phyloP scores from a whole-genome alignment of 805 yeast species.

The Ogataea neopini region DNA sequence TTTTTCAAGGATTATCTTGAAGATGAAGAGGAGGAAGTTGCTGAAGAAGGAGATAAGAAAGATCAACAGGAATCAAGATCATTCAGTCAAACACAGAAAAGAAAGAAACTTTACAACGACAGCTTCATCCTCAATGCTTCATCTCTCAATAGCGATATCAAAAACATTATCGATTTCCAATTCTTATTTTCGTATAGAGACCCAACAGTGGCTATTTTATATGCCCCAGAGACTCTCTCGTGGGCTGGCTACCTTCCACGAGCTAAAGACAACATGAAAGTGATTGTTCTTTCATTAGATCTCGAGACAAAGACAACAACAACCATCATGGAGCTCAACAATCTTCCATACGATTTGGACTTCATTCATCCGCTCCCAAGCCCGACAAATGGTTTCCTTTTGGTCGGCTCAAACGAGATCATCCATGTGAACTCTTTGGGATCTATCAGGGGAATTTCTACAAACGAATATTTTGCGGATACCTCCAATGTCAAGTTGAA shows the following conservation, averaged over 20 bases:
- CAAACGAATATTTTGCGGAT: slow-evolving; percentile 52
- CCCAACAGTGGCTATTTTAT: slow-evolving; percentile 58
- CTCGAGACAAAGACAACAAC: slow-evolving; percentile 57
- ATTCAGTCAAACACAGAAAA: slow-evolving; percentile 6
- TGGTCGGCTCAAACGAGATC: slow-evolving; percentile 74
- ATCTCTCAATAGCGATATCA: slow-evolving; percentile 55
- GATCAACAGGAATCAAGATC: slow-evolving; percentile 11
- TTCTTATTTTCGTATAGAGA: slow-evolving; percentile 75
- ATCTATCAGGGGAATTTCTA: slow-evolving; percentile 58
- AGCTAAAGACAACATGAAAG: slow-evolving; percentile 60
- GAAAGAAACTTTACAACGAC: slow-evolving; percentile 41
- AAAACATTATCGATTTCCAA: slow-evolving; percentile 66
- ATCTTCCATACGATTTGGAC: slow-evolving; percentile 75
- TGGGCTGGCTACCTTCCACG: slow-evolving; percentile 78
- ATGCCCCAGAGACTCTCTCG: slow-evolving; percentile 41
- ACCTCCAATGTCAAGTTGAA: slow-evolving; percentile 41
- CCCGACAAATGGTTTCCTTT: slow-evolving; percentile 69
- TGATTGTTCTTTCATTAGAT: slow-evolving; percentile 70
- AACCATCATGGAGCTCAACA: slow-evolving; percentile 61
- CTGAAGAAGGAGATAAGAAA: slow-evolving; percentile 29
- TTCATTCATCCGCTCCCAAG: slow-evolving; percentile 60
- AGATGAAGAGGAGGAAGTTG: slow-evolving; percentile 38
- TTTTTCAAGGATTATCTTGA: slow-evolving; percentile 46
- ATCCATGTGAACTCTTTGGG: slow-evolving; percentile 82
- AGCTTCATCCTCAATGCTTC: slow-evolving; percentile 63